phyloP scores from a whole-genome alignment of 2,329 filamentous ascomycete genomes.

The Trichoderma semiorbis region DNA sequence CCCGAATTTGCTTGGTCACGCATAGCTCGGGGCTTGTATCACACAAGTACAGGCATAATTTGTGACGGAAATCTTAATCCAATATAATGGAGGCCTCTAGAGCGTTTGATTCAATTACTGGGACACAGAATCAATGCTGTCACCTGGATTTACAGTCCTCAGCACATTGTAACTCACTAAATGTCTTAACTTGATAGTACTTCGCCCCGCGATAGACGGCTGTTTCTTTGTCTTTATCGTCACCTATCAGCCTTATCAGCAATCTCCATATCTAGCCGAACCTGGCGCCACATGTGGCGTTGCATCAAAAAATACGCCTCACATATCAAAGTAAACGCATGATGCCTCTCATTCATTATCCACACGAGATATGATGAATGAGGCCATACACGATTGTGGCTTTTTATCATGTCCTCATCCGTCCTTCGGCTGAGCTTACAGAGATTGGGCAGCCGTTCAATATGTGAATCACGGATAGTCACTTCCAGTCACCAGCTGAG shows the following conservation, averaged over 20 bases:
- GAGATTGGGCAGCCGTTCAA: conserved; percentile 3
- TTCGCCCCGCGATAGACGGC: not conserved
- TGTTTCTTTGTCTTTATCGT: not conserved
- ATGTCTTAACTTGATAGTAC: not conserved
- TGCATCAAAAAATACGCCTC: not conserved
- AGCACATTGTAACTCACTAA: not conserved
- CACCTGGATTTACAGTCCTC: not conserved
- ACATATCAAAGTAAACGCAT: not conserved
- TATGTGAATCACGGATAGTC: not conserved
- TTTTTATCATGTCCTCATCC: conserved; percentile 17
- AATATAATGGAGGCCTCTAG: not conserved
- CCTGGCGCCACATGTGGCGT: conserved; percentile 9
- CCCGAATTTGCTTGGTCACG: not conserved
- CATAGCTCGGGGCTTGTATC: not conserved
- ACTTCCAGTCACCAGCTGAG: not conserved
- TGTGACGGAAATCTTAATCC: not conserved
- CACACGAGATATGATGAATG: not conserved
- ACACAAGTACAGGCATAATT: not conserved
- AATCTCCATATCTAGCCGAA: not conserved
- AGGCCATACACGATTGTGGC: not conserved
- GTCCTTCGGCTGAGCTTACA: conserved; percentile 1
- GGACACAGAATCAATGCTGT: not conserved
- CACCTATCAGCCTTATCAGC: not conserved
- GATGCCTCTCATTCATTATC: not conserved
- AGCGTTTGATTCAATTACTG: not conserved